Base-by-base conservation (phyloP, 768 basidiomycete species). In the Hericium rajendrae region DNA sequence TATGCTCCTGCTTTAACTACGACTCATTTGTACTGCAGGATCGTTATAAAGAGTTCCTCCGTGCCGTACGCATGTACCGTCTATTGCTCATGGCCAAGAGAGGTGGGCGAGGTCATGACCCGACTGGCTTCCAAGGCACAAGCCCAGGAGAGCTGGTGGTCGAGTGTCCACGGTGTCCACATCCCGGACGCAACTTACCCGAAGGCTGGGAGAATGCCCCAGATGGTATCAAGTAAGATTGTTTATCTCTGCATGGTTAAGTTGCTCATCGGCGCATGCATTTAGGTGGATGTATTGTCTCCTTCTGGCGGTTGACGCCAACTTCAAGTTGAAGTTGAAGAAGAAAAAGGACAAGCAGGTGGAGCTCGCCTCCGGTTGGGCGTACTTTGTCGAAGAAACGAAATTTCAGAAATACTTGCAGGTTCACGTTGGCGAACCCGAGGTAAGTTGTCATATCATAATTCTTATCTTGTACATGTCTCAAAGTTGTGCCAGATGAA, bases 161-260 rank as follows among this genome's bases (percentile, higher is more conserved):
- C 8, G n/a, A n/a, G n/a, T n/a, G 59, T 49, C 54, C 55, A 12
- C 20, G 32, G 16, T 59, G 59, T 46, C 59, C 59, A n/a, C 55
- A 59, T 15, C 54, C 55, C 18, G 55, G 38, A n/a, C 32, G 18
- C 3, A 59, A 59, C 24, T 20, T 59, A 13, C 55, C 55, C 1
- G 57, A 58, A 6, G 52, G 37, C 5, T 58, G 52, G 59, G 40
- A 40, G 40, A 46, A 51, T 40, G 51, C 24, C 18, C 32, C 50
- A 13, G 57, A 52, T 39, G 9, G 16, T 16, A 40, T 40, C 39
- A 40, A 40, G 39, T 40, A 40, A 40, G 39, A n/a, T n/a, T n/a
- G n/a, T n/a, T n/a, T n/a, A 12, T 6, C 51, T 48, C 11, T n/a
- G 8, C 51, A 8, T 48, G 6, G 20, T n/a, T n/a, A 38, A 9